A percentile compares a stretch with the other conserved stretches of the same genome.
These are phyloP conservation scores for Aegilops tauschii DNA, from an alignment of 176 grass and related monocot species.

Conservation along the genomic window DNA sequence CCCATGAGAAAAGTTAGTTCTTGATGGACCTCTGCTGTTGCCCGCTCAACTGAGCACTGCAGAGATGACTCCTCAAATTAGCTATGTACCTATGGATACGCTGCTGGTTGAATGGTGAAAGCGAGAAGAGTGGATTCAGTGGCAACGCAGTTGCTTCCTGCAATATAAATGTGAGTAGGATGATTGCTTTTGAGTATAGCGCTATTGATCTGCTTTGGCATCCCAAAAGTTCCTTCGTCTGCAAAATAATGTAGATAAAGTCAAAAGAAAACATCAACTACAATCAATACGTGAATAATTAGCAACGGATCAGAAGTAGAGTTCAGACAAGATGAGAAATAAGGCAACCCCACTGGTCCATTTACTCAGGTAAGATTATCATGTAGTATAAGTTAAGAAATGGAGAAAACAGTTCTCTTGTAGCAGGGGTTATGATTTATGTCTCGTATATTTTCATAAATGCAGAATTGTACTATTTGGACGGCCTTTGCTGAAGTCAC, in stretches of 20 bases:
- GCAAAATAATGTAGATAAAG: neutral
- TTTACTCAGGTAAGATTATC: neutral
- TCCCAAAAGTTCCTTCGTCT: conserved; percentile 66
- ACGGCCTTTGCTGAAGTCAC: neutral
- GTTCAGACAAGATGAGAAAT: neutral
- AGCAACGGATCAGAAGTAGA: neutral
- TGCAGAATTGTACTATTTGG: neutral
- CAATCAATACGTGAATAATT: neutral
- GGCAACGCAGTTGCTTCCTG: conserved; percentile 54
- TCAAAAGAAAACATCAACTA: neutral
- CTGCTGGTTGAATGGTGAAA: conserved; percentile 41
- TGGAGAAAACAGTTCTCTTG: neutral
- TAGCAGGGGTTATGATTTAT: neutral
- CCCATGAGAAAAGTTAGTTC: conserved; percentile 29
- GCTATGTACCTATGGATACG: conserved; percentile 55
- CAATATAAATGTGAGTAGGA: conserved; percentile 59
- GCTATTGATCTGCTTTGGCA: conserved; percentile 36
- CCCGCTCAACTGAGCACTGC: conserved; percentile 28
- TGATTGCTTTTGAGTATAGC: conserved; percentile 73
- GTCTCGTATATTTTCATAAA: neutral
- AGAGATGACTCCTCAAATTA: conserved; percentile 56
- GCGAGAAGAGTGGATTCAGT: conserved; percentile 56
- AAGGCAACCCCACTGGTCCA: neutral
- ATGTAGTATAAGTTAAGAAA: neutral
- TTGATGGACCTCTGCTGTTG: conserved; percentile 25